These are phyloP conservation scores for Aciculosporium take DNA, from an alignment of 2,329 filamentous ascomycete species.

Conservation along the genomic window DNA sequence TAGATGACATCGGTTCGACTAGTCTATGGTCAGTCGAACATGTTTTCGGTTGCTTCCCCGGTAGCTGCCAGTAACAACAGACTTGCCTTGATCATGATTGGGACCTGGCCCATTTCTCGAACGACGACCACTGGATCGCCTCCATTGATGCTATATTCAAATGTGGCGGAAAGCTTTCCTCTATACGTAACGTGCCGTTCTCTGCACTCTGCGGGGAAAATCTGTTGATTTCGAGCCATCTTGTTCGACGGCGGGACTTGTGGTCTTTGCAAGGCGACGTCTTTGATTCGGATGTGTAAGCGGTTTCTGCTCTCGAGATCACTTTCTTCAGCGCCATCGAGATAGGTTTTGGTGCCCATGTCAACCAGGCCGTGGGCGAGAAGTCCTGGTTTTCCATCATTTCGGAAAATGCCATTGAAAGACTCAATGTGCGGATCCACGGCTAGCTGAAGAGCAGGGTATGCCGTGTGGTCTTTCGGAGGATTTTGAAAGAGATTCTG, in stretches of 20 bases:
- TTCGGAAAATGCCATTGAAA: constrained; percentile 79
- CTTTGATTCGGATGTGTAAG: constrained; percentile 63
- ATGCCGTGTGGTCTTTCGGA: constrained; percentile 74
- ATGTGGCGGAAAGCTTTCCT: constrained; percentile 66
- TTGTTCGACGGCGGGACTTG: constrained; percentile 72
- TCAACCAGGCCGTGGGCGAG: constrained; percentile 67
- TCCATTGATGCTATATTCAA: constrained; percentile 80
- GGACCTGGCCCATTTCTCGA: constrained; percentile 75
- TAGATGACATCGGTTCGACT: constrained; percentile 85
- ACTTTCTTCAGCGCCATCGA: constrained; percentile 63
- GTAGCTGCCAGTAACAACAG: too few species aligned
- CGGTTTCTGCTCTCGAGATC: constrained; percentile 51
- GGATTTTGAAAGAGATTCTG: constrained; percentile 83
- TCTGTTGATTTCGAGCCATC: constrained; percentile 66
- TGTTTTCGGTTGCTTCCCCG: neutral
- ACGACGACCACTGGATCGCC: constrained; percentile 71
- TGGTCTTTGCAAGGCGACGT: constrained; percentile 71
- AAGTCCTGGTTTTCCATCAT: constrained; percentile 43
- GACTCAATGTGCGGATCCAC: constrained; percentile 87
- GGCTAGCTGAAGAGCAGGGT: constrained; percentile 73
- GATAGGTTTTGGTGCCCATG: constrained; percentile 76
- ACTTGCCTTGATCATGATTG: constrained; percentile 79
- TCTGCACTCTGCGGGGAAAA: constrained; percentile 84
- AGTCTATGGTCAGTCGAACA: constrained; percentile 1
- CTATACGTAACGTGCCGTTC: constrained; percentile 87